Evolutionary conservation across 192 early-diverging fungal genomes (phyloP).

Genomic region (Coemansia sp.): DNA sequence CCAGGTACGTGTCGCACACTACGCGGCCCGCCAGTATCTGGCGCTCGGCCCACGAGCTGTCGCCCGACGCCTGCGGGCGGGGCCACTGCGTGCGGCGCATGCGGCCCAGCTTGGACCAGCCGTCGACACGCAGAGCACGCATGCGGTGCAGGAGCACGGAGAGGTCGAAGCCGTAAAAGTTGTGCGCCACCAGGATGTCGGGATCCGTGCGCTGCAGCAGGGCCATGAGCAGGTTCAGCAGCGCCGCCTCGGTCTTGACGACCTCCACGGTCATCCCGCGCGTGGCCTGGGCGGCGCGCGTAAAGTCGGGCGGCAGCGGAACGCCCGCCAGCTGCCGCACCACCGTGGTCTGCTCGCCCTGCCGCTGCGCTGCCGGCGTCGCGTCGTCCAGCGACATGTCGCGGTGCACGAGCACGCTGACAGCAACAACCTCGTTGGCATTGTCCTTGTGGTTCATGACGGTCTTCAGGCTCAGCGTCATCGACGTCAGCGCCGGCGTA

Average conservation of each 20-base stretch:
- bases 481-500: slow-evolving; percentile 78
- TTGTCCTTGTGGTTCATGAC: slow-evolving; percentile 78
- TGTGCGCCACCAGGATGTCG: slow-evolving; percentile 95
- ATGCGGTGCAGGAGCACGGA: slow-evolving; percentile 93
- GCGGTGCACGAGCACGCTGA: slow-evolving; percentile 73
- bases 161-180: slow-evolving; percentile 93
- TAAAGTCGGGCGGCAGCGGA: slow-evolving; percentile 83
- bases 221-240: slow-evolving; percentile 78
- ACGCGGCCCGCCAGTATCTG: slow-evolving; percentile 82
- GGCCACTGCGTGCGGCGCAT: slow-evolving; percentile 84
- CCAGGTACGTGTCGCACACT: slow-evolving; percentile 90
- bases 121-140: slow-evolving; percentile 72
- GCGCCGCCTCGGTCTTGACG: slow-evolving; percentile 66
- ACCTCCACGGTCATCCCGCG: slow-evolving; percentile 61
- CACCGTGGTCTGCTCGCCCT: slow-evolving; percentile 62
- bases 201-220: slow-evolving; percentile 80
- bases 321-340: slow-evolving; percentile 73
- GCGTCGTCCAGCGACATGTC: slow-evolving; percentile 64
- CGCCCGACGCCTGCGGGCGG: slow-evolving; percentile 72
- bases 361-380: slow-evolving; percentile 51
- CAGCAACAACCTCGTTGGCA: slow-evolving; percentile 87
- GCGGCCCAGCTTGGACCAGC: slow-evolving; percentile 90
- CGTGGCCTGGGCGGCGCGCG: slow-evolving; percentile 50
- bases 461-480: slow-evolving; percentile 86
- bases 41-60: slow-evolving; percentile 75